These are phyloP conservation scores for Moesziomyces sp. DNA, from an alignment of 1,284 basidiomycete species.

Conservation along the genomic window DNA sequence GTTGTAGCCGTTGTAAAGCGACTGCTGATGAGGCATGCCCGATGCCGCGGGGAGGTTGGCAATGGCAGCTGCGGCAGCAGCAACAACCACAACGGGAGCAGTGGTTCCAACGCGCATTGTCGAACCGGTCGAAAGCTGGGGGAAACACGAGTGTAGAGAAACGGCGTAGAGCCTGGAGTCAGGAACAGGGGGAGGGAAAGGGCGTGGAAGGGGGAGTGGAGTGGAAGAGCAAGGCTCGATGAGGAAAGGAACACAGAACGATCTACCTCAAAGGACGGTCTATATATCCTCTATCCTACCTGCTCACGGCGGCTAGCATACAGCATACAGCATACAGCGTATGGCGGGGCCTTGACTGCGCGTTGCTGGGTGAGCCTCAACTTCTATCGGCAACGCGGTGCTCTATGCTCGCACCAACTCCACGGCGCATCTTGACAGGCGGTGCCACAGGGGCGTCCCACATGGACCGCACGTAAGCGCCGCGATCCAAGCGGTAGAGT, in stretches of 20 bases:
- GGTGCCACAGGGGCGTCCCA: no score
- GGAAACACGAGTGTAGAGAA: not conserved
- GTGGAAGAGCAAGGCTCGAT: constrained; percentile 28
- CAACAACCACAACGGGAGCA: constrained; percentile 15
- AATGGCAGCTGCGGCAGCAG: constrained; percentile 19
- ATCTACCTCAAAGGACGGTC: not conserved
- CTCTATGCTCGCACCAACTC: constrained; percentile 13
- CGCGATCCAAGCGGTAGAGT: no score
- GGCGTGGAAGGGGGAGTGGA: constrained; percentile 12
- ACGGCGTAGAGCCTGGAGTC: not conserved
- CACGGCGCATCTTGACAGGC: constrained; percentile 26
- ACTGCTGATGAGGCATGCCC: constrained; percentile 36
- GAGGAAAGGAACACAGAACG: constrained; percentile 9
- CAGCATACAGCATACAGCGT: not conserved
- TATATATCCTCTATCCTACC: constrained; percentile 6
- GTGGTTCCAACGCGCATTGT: constrained; percentile 24
- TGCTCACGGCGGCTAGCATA: not conserved
- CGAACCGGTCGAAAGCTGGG: not conserved
- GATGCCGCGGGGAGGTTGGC: constrained; percentile 20
- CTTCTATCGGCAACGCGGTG: not conserved
- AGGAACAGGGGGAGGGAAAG: not conserved
- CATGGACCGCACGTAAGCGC: no score
- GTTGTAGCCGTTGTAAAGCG: constrained; percentile 42
- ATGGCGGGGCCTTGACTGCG: no score
- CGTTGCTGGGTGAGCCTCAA: not conserved